Conservation (phyloP, 345 rosid species). For the Citrus medica region DNA sequence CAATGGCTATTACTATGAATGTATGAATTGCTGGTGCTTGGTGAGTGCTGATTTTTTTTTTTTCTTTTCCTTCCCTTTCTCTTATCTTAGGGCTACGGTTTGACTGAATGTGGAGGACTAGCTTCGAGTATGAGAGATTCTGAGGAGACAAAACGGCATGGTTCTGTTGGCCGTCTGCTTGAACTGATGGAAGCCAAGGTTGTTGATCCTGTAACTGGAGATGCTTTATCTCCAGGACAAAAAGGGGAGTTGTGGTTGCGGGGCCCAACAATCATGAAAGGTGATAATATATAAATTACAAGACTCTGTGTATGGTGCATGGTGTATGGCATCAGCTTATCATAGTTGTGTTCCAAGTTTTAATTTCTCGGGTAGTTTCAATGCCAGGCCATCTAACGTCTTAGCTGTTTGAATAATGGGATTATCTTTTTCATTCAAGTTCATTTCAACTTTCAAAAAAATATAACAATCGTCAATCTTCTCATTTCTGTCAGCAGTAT, state of each 20-base stretch:
- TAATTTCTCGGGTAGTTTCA: no score
- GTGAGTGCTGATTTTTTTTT: not conserved
- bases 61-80: no score
- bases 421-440: not conserved
- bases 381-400: not conserved
- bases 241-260: constrained; percentile 91
- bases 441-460: not conserved
- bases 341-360: no score
- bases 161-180: constrained; percentile 66
- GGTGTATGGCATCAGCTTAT: no score
- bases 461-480: not conserved
- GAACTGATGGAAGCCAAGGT: constrained; percentile 72
- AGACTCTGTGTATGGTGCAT: no score
- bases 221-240: constrained; percentile 63
- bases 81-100: constrained; percentile 62
- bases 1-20: no score
- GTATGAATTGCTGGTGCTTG: not conserved
- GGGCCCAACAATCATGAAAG: constrained; percentile 81
- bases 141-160: constrained; percentile 36
- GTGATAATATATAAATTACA: constrained; percentile 19
- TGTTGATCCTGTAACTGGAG: constrained; percentile 68
- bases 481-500: not conserved
- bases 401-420: not conserved
- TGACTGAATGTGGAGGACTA: constrained; percentile 70
- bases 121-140: no score